These are phyloP conservation scores for Casuarina glauca DNA, from an alignment of 306 rosid species.

Conservation along the genomic window DNA sequence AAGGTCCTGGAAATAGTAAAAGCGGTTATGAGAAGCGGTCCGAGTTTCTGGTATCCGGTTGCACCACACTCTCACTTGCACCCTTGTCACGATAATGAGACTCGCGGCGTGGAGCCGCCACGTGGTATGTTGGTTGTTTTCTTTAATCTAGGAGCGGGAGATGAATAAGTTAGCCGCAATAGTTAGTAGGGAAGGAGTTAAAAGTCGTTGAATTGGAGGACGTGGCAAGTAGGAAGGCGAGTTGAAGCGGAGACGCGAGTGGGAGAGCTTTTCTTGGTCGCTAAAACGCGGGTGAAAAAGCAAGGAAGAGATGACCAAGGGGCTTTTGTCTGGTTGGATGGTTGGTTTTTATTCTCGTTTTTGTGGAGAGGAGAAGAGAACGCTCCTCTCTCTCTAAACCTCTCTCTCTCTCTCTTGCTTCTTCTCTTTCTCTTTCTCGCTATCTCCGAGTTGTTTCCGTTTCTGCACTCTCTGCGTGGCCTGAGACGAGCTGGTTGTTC, in stretches of 20 bases:
- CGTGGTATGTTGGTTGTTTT: background rate
- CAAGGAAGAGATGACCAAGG: conserved; percentile 4
- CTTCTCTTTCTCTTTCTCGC: background rate
- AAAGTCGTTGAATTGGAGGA: background rate
- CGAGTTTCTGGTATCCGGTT: conserved; percentile 35
- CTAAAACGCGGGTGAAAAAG: conserved; percentile 46
- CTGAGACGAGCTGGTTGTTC: background rate
- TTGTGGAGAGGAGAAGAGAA: conserved; percentile 86
- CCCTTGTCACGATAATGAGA: fast-evolving
- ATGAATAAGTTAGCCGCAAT: conserved; percentile 9
- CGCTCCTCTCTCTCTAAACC: conserved; percentile 36
- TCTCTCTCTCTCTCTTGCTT: background rate
- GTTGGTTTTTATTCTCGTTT: conserved; percentile 84
- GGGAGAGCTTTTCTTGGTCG: conserved; percentile 12
- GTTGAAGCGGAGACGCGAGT: conserved; percentile 8
- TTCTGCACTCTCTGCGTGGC: too few relatives aligned
- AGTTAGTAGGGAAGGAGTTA: background rate
- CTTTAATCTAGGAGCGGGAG: background rate
- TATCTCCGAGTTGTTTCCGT: background rate
- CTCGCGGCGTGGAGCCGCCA: conserved; percentile 16
- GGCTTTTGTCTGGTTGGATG: conserved; percentile 38
- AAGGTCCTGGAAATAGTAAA: conserved; percentile 34
- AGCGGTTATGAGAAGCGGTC: conserved; percentile 40
- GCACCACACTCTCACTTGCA: background rate
- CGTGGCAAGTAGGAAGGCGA: conserved; percentile 30